A percentile compares a stretch with the other conserved stretches of the same genome.
These are phyloP conservation scores for Cercophora newfieldiana DNA, from an alignment of 495 filamentous ascomycete species.

Conservation along the genomic window DNA sequence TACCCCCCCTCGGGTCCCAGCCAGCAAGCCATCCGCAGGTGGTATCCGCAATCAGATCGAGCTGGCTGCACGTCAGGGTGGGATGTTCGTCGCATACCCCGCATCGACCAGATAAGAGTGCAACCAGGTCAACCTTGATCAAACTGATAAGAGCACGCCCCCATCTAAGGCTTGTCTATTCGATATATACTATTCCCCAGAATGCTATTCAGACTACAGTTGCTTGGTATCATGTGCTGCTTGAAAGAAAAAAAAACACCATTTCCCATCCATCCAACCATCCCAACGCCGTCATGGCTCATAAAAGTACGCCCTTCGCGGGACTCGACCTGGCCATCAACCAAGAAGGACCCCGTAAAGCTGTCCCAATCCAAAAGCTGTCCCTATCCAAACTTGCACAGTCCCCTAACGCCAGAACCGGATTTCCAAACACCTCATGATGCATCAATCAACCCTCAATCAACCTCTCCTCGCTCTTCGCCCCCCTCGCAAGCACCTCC, in stretches of 20 bases:
- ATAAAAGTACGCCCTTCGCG: background rate
- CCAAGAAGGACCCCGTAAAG: background rate
- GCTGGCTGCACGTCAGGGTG: slow-evolving; percentile 3
- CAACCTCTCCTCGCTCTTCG: slow-evolving; percentile 25
- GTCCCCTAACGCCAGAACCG: background rate
- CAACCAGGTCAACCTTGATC: background rate
- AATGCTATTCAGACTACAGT: background rate
- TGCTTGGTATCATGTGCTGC: background rate
- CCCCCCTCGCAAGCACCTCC: slow-evolving; percentile 49
- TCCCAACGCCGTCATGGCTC: background rate
- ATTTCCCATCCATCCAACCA: no score
- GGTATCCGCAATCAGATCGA: background rate
- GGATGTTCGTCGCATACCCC: slow-evolving; percentile 13
- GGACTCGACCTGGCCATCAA: no score
- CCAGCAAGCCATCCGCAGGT: background rate
- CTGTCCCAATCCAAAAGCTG: background rate
- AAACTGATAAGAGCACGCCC: background rate
- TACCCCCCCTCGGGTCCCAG: background rate
- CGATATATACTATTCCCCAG: no score
- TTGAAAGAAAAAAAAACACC: background rate
- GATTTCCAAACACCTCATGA: slow-evolving; percentile 6
- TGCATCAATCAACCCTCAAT: slow-evolving; percentile 33
- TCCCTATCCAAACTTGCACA: background rate
- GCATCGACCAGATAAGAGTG: slow-evolving; percentile 22
- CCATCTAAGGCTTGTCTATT: background rate